phyloP scores from a whole-genome alignment of 1,139 yeast species.

The Pichia inconspicua region DNA sequence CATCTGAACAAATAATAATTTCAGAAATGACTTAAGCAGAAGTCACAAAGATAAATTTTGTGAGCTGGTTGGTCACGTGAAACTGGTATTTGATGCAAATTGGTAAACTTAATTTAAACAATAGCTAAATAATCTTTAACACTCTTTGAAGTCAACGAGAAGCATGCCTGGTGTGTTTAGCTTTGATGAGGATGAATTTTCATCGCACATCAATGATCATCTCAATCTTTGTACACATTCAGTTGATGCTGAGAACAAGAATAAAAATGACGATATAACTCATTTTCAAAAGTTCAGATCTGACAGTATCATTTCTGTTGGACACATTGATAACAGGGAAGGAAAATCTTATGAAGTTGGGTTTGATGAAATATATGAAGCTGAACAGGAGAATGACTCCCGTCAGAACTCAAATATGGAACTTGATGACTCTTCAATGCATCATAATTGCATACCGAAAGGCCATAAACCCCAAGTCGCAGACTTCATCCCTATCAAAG shows the following conservation, averaged over 20 bases:
- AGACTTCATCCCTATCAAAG: slow-evolving; percentile 78
- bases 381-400: slow-evolving; percentile 13
- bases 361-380: slow-evolving; percentile 29
- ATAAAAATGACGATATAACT: slow-evolving; percentile 4
- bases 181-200: slow-evolving; percentile 25
- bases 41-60: no score
- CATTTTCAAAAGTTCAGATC: slow-evolving; percentile 23
- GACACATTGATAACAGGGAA: slow-evolving; percentile 33
- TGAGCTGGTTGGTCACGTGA: no score
- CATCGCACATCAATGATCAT: slow-evolving; percentile 1
- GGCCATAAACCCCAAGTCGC: slow-evolving; percentile 31
- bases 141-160: neutral
- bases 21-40: no score
- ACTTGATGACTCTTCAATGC: neutral
- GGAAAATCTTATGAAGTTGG: slow-evolving; percentile 44
- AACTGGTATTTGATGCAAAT: no score
- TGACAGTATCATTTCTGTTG: slow-evolving; percentile 29
- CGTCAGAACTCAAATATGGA: slow-evolving; percentile 14
- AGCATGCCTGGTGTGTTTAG: slow-evolving; percentile 23
- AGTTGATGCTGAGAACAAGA: neutral
- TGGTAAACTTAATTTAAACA: no score
- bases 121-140: no score
- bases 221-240: neutral
- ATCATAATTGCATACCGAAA: neutral
- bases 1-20: no score